A percentile compares a stretch with the other conserved stretches of the same genome.
These are phyloP conservation scores for Xeromyces bisporus DNA, from an alignment of 495 filamentous ascomycete genomes.

Conservation along the genomic window DNA sequence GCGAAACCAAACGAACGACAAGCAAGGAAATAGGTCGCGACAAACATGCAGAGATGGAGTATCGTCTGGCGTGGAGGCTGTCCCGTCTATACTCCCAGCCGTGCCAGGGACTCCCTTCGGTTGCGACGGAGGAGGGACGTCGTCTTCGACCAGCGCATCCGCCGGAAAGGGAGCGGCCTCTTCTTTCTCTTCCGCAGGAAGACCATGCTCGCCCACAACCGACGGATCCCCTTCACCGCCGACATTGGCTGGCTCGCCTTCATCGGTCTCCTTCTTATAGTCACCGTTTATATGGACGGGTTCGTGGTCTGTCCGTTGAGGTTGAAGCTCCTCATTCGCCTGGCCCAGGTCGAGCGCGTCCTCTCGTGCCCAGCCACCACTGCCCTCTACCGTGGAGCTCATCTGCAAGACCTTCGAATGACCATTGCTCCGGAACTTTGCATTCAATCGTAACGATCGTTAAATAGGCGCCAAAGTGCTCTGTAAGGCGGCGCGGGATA, in stretches of 20 bases:
- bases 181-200: slow-evolving; percentile 8
- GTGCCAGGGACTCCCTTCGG: neutral
- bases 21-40: slow-evolving; percentile 4
- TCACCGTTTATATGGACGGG: slow-evolving; percentile 3
- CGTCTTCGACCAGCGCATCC: slow-evolving; percentile 6
- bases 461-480: too few relatives aligned
- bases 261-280: slow-evolving; percentile 1
- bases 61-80: slow-evolving; percentile 67
- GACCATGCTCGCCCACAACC: slow-evolving; percentile 11
- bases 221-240: slow-evolving; percentile 17
- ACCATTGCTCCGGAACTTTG: slow-evolving; percentile 22
- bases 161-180: slow-evolving; percentile 5
- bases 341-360: slow-evolving; percentile 32
- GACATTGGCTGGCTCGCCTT: slow-evolving; percentile 8
- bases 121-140: neutral
- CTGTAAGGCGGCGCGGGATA: too few relatives aligned
- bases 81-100: slow-evolving; percentile 28
- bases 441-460: too few relatives aligned
- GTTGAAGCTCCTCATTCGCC: slow-evolving; percentile 12
- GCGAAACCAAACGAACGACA: slow-evolving; percentile 9
- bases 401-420: slow-evolving; percentile 28
- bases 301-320: slow-evolving; percentile 10
- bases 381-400: slow-evolving; percentile 35
- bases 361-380: slow-evolving; percentile 27
- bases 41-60: slow-evolving; percentile 73